Conservation (phyloP, 1,139 yeast species). For the Eremothecium cymbalariae region DNA sequence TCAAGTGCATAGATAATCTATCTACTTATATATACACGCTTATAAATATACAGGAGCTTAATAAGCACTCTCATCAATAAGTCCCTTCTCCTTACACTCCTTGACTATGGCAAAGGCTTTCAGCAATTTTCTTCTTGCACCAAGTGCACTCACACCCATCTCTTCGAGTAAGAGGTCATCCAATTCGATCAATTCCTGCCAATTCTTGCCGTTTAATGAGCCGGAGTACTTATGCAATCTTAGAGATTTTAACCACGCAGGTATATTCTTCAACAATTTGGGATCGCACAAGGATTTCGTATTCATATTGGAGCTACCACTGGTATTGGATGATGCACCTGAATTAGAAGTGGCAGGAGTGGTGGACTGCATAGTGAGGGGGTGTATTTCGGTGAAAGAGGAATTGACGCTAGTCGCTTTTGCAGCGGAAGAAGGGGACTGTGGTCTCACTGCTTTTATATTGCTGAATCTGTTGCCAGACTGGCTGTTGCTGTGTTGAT, state of each 20-base stretch:
- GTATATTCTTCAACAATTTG: constrained; percentile 65
- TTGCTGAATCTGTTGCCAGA: constrained; percentile 15
- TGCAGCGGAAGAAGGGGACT: constrained; percentile 2
- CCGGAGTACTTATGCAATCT: constrained; percentile 92
- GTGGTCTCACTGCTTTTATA: constrained; percentile 6
- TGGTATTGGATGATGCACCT: constrained; percentile 7
- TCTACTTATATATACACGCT: no score
- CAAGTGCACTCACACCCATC: constrained; percentile 85
- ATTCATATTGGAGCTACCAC: constrained; percentile 27
- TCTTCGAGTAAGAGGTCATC: constrained; percentile 62
- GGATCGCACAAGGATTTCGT: constrained; percentile 59
- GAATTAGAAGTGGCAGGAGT: constrained; percentile 1
- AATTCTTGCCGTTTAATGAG: constrained; percentile 61
- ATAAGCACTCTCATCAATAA: constrained; percentile 28
- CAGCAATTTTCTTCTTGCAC: constrained; percentile 85
- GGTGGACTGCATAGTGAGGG: constrained; percentile 1
- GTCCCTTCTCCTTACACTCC: constrained; percentile 36
- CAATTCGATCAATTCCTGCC: constrained; percentile 72
- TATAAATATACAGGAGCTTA: constrained; percentile 1
- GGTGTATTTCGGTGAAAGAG: constrained; percentile 1
- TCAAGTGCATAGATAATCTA: no score
- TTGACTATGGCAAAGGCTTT: constrained; percentile 84
- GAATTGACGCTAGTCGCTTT: background rate
- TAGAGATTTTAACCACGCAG: constrained; percentile 85
- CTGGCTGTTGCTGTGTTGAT: constrained; percentile 7